Evolutionary conservation across 371 early-diverging fungal species (phyloP).

Genomic region (Mortierella sp.): DNA sequence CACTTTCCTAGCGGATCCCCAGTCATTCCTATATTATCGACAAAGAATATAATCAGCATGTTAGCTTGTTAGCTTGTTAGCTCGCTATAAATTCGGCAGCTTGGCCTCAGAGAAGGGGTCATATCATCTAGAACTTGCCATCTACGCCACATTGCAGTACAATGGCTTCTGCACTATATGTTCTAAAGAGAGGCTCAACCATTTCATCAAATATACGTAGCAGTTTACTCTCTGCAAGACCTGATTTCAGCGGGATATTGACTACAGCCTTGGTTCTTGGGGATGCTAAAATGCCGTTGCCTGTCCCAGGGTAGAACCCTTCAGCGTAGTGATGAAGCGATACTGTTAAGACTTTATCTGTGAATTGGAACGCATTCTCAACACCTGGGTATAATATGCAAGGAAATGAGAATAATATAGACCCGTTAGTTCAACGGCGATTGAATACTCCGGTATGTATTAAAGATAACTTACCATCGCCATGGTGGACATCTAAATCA

Average conservation of each 20-base stretch:
- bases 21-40: constrained; percentile 66
- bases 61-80: not conserved
- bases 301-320: constrained; percentile 88
- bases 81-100: not conserved
- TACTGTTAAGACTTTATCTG: constrained; percentile 86
- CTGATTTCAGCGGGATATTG: constrained; percentile 86
- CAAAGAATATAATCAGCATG: too few species aligned
- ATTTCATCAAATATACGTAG: constrained; percentile 76
- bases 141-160: constrained; percentile 96
- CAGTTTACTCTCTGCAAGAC: constrained; percentile 80
- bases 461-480: constrained; percentile 75
- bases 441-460: not conserved
- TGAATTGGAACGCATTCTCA: constrained; percentile 83
- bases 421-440: not conserved
- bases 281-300: constrained; percentile 67
- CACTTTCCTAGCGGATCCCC: constrained; percentile 79
- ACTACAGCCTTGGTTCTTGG: constrained; percentile 67
- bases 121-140: constrained; percentile 55
- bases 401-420: not conserved
- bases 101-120: not conserved
- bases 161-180: constrained; percentile 77
- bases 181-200: constrained; percentile 61
- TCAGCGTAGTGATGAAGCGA: constrained; percentile 89
- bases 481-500: constrained; percentile 95
- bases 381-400: constrained; percentile 65